Conservation (phyloP, 78 protist genomes). For the Planoprotostelium fungivorum region DNA sequence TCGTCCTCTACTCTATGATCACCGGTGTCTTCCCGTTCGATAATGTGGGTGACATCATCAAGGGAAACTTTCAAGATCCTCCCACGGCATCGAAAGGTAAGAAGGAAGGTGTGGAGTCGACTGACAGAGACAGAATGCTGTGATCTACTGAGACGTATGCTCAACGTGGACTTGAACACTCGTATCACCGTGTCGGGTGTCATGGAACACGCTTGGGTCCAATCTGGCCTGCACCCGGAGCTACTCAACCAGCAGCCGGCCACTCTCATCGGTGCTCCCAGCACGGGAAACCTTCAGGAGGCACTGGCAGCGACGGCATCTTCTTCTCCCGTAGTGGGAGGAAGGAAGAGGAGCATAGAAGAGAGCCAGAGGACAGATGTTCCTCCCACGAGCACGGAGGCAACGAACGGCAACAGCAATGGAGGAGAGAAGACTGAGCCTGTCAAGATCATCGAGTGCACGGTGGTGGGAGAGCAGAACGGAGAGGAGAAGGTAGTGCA, state of each 20-base stretch:
- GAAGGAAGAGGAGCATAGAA: too few relatives aligned
- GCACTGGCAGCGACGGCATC: not conserved
- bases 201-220: conserved; percentile 47
- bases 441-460: not conserved
- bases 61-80: conserved; percentile 11
- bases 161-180: conserved; percentile 24
- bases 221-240: not conserved
- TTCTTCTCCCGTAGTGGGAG: too few relatives aligned
- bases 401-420: not conserved
- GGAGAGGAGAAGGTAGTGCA: not conserved
- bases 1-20: conserved; percentile 34
- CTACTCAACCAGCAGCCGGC: not conserved
- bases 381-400: too few relatives aligned
- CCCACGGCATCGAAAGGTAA: not conserved
- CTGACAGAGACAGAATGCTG: not conserved
- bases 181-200: conserved; percentile 14
- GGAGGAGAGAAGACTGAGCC: not conserved
- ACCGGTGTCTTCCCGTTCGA: conserved; percentile 46
- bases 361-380: too few relatives aligned
- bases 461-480: not conserved
- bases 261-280: not conserved
- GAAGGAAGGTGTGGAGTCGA: too few relatives aligned
- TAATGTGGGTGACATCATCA: conserved; percentile 28
- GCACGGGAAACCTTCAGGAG: not conserved
- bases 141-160: conserved; percentile 22